A percentile compares a stretch with the other conserved stretches of the same genome.
Conservation (phyloP, 2,329 filamentous ascomycete genomes). For the Verticillium nonalfalfae region DNA sequence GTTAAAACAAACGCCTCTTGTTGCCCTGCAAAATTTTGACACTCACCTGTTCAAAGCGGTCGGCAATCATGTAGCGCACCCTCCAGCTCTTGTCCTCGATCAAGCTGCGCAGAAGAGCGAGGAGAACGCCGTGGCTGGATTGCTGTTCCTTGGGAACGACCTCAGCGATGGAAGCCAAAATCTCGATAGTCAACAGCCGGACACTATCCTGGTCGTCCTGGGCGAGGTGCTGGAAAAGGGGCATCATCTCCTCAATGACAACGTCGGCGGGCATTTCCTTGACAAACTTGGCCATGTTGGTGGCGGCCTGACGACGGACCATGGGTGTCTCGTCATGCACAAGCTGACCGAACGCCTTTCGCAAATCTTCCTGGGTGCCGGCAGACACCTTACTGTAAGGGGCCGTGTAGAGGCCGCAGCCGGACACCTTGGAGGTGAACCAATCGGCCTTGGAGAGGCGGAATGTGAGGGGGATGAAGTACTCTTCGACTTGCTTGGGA, state of each 20-base stretch:
- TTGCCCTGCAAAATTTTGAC: slow-evolving; percentile 10
- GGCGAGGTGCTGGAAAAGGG: slow-evolving; percentile 93
- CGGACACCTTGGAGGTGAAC: slow-evolving; percentile 99
- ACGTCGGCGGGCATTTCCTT: slow-evolving; percentile 90
- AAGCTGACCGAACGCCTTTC: slow-evolving; percentile 85
- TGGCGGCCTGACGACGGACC: slow-evolving; percentile 95
- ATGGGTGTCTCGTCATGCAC: slow-evolving; percentile 99
- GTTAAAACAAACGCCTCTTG: not conserved
- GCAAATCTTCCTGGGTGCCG: slow-evolving; percentile 82
- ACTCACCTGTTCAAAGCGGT: slow-evolving; percentile 89
- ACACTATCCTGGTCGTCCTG: slow-evolving; percentile 98
- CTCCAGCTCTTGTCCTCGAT: slow-evolving; percentile 99
- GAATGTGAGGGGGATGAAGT: slow-evolving; percentile 92
- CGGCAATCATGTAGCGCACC: slow-evolving; percentile 98
- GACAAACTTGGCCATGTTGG: slow-evolving; percentile 94
- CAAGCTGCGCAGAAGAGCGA: slow-evolving; percentile 83
- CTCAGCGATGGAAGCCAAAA: slow-evolving; percentile 93
- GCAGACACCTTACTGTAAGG: slow-evolving; percentile 89
- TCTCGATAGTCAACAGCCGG: slow-evolving; percentile 88
- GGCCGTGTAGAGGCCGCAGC: slow-evolving; percentile 87
- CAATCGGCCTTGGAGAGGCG: slow-evolving; percentile 98
- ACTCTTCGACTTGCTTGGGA: slow-evolving; percentile 87
- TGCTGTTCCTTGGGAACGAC: slow-evolving; percentile 98
- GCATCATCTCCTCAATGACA: slow-evolving; percentile 98
- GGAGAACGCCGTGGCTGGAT: slow-evolving; percentile 85